Evolutionary conservation across 164 flowering plant genomes (phyloP), one percentile per base, ranked within the genome.

Genomic region (Santalum album): DNA sequence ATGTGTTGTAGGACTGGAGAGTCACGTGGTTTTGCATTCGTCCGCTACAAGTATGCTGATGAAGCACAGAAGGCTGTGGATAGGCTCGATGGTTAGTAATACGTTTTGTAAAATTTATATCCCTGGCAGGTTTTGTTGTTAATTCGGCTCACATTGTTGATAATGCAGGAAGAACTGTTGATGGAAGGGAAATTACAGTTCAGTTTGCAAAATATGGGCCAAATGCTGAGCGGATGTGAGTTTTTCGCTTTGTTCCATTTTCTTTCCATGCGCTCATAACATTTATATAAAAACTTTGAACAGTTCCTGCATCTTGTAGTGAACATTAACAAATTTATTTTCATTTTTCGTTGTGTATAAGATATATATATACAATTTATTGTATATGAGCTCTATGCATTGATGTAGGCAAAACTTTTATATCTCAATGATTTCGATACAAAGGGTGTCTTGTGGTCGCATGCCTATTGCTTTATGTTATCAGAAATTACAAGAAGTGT

Each of bases 211-310:
- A 77, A 21, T 77, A 74, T 59, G 78, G 77, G 19, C 78, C 78
- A 12, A 77, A 74, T 74, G 77, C 77, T 9, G 77, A 77, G 65
- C 53, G 69, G 26, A 77, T 77, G 81, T 77, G 65, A 71, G 81
- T 67, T 46, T 10, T 23, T 21, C 5, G 6, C 34, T 29, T 29
- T 29, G 34, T 4, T 29, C 6, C 34, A 29, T n/a, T n/a, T n/a
- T n/a, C n/a, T n/a, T n/a, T n/a, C n/a, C n/a, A n/a, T n/a, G n/a
- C 34, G 9, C 34, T 9, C 34, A 3, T 29, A 9, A 29, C 34
- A 29, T 4, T 29, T 29, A 29, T 29, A n/a, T n/a, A n/a, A n/a
- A n/a, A n/a, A n/a, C n/a, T n/a, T n/a, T n/a, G n/a, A n/a, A n/a
- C n/a, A n/a, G n/a, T n/a, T n/a, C n/a, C n/a, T n/a, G n/a, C n/a